phyloP scores from a whole-genome alignment of 2,329 filamentous ascomycete species.

The Botryotinia calthae region DNA sequence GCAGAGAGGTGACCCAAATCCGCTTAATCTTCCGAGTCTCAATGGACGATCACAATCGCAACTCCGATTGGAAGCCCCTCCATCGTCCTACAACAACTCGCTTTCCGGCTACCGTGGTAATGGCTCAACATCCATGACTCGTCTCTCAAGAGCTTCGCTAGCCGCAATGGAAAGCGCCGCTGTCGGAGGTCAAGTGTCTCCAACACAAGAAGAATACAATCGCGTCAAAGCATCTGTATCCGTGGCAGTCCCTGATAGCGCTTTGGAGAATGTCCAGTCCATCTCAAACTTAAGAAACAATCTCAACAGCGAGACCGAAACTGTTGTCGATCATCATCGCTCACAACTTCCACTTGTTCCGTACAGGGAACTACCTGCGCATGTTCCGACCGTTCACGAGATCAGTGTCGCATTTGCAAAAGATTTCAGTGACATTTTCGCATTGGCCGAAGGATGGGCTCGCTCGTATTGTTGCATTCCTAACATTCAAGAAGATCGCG shows the following conservation, averaged over 20 bases:
- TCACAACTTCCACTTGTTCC: conserved; percentile 1
- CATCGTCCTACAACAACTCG: not conserved
- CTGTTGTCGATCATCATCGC: not conserved
- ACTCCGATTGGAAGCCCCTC: not conserved
- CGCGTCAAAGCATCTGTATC: conserved; percentile 1
- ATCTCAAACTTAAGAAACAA: not conserved
- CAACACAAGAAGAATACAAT: not conserved
- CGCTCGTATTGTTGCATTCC: not conserved
- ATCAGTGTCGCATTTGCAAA: conserved; percentile 1
- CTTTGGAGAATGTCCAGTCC: not conserved
- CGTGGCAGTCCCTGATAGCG: conserved; percentile 7
- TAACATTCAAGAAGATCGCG: conserved; percentile 23
- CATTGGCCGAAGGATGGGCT: conserved; percentile 15
- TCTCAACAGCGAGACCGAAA: not conserved
- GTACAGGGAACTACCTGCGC: not conserved
- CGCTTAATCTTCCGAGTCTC: not conserved
- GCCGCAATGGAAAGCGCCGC: conserved; percentile 17
- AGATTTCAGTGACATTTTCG: conserved; percentile 14
- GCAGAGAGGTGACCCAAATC: not conserved
- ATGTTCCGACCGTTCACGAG: conserved; percentile 1
- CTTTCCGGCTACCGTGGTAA: not conserved
- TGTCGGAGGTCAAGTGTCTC: not conserved
- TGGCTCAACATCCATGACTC: conserved; percentile 8
- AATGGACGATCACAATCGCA: not conserved
- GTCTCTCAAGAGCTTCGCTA: conserved; percentile 12